phyloP scores from a whole-genome alignment of 768 basidiomycete genomes.

The Cystofilobasidium ferigula region DNA sequence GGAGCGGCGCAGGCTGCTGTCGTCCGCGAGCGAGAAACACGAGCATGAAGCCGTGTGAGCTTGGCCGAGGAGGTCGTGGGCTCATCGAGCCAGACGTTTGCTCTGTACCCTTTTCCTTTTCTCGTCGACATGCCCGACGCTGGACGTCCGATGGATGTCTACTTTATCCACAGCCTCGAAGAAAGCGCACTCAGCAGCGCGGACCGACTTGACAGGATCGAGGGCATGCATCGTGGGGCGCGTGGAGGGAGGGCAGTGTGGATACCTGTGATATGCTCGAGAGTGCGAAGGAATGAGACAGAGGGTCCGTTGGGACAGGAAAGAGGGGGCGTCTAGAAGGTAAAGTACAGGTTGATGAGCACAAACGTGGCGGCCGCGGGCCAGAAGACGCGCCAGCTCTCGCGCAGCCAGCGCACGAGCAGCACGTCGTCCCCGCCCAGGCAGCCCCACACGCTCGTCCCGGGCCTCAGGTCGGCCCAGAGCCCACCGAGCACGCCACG shows the following conservation, averaged over 20 bases:
- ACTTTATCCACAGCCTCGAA: too few relatives aligned
- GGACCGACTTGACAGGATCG: too few relatives aligned
- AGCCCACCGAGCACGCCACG: background rate
- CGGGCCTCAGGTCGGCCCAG: background rate
- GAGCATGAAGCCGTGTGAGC: background rate
- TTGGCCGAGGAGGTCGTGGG: too few relatives aligned
- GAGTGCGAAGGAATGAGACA: background rate
- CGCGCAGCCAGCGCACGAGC: background rate
- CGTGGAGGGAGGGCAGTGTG: too few relatives aligned
- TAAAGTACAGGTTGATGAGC: background rate
- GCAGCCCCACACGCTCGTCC: background rate
- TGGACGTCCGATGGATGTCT: too few relatives aligned
- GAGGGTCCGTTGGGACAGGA: background rate
- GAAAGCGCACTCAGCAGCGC: too few relatives aligned
- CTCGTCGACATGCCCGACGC: too few relatives aligned
- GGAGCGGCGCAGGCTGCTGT: background rate
- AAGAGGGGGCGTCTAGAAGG: background rate
- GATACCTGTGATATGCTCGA: too few relatives aligned
- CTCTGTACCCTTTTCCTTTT: too few relatives aligned
- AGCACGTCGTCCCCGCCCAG: background rate
- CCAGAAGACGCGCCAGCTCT: conserved; percentile 7
- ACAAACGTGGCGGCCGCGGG: background rate
- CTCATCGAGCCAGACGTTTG: too few relatives aligned
- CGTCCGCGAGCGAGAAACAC: too few relatives aligned
- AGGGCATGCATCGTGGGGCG: too few relatives aligned